These are phyloP conservation scores for Sphaerulina vaccinii DNA, from an alignment of 2,329 filamentous ascomycete species.

Conservation along the genomic window DNA sequence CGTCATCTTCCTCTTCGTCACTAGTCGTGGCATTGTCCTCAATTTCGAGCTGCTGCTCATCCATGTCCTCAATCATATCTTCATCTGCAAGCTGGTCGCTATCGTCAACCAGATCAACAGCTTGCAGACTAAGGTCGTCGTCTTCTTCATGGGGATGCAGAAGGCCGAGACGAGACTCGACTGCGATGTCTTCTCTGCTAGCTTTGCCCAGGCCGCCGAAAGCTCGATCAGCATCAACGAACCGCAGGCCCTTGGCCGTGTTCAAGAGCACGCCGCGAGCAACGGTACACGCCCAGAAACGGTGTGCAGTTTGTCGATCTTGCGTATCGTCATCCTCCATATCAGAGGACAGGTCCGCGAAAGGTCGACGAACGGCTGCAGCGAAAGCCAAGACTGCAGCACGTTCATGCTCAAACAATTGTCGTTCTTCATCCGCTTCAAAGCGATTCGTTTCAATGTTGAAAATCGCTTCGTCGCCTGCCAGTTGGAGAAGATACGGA, in stretches of 20 bases:
- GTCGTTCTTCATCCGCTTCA: slow-evolving; percentile 53
- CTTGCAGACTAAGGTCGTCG: slow-evolving; percentile 15
- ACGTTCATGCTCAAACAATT: slow-evolving; percentile 54
- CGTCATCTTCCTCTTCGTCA: slow-evolving; percentile 33
- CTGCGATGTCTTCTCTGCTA: slow-evolving; percentile 20
- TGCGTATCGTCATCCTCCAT: slow-evolving; percentile 38
- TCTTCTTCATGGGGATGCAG: slow-evolving; percentile 19
- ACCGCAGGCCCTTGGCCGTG: slow-evolving; percentile 56
- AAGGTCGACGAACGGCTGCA: slow-evolving; percentile 52
- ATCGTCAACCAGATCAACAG: slow-evolving; percentile 24
- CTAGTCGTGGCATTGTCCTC: slow-evolving; percentile 31
- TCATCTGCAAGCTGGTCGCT: slow-evolving; percentile 21
- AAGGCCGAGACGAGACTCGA: slow-evolving; percentile 23
- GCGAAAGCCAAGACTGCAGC: slow-evolving; percentile 59
- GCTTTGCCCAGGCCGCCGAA: slow-evolving; percentile 59
- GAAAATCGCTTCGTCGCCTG: slow-evolving; percentile 51
- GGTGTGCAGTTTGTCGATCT: slow-evolving; percentile 44
- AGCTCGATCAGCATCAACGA: slow-evolving; percentile 57
- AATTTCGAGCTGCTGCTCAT: slow-evolving; percentile 22
- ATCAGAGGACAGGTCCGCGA: slow-evolving; percentile 50
- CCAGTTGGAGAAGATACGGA: slow-evolving; percentile 57
- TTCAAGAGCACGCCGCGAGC: slow-evolving; percentile 62
- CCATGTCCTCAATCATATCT: slow-evolving; percentile 14
- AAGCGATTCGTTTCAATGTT: slow-evolving; percentile 60
- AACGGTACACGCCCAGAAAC: slow-evolving; percentile 61